phyloP scores from a whole-genome alignment of 2,329 filamentous ascomycete genomes.

The Penicillium rolfsii region DNA sequence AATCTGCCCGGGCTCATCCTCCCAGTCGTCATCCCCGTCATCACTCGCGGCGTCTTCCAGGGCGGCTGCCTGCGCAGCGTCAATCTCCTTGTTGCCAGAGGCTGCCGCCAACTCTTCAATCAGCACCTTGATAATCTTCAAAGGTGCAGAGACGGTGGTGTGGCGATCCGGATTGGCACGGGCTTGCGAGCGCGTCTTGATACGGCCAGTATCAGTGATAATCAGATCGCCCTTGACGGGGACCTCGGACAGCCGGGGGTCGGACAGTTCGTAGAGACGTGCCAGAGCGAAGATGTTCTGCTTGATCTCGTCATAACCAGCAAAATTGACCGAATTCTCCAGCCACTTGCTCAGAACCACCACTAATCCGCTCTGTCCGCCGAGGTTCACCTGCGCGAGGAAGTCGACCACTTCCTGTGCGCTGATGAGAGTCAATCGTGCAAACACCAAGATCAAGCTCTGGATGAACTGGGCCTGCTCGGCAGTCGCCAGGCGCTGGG shows the following conservation, averaged over 20 bases:
- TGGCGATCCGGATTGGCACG: conserved; percentile 88
- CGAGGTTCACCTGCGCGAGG: conserved; percentile 79
- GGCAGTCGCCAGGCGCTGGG: conserved; percentile 78
- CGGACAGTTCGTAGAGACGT: conserved; percentile 85
- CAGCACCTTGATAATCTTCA: conserved; percentile 96
- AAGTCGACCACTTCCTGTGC: conserved; percentile 91
- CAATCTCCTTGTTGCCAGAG: conserved; percentile 60
- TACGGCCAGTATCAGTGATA: conserved; percentile 74
- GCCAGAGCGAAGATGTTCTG: conserved; percentile 95
- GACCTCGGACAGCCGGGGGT: conserved; percentile 75
- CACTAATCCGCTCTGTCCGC: conserved; percentile 74
- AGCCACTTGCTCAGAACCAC: conserved; percentile 94
- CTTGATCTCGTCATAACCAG: conserved; percentile 96
- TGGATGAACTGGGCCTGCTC: conserved; percentile 90
- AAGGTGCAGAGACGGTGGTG: conserved; percentile 80
- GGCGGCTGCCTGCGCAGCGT: conserved; percentile 63
- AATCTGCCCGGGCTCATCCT: conserved; percentile 77
- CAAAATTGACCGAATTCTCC: conserved; percentile 94
- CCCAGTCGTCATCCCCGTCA: conserved; percentile 82
- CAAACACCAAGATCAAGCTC: conserved; percentile 92
- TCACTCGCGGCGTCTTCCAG: conserved; percentile 65
- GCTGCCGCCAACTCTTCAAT: conserved; percentile 88
- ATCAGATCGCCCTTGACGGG: conserved; percentile 92
- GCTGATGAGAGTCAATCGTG: conserved; percentile 80
- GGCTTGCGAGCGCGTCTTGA: conserved; percentile 91